A percentile compares a stretch with the other conserved stretches of the same genome.
phyloP scores from a whole-genome alignment of 1,284 basidiomycete genomes.

The Schizopora paradoxa region DNA sequence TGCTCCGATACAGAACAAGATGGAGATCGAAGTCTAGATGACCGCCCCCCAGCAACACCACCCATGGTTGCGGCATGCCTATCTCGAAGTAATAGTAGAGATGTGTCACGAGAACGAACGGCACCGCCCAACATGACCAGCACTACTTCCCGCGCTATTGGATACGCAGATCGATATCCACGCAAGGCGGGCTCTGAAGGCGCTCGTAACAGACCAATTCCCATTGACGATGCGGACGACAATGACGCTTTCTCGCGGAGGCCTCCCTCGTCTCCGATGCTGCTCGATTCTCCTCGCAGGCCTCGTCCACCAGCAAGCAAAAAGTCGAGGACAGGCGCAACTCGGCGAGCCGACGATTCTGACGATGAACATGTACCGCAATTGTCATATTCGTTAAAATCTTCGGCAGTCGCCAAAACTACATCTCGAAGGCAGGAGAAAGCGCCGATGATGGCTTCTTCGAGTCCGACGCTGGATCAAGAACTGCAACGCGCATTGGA shows the following conservation, averaged over 20 bases:
- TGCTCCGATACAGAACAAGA: conserved; percentile 50
- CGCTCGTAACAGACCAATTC: background rate
- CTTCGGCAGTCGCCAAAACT: too few species aligned
- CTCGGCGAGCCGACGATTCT: conserved; percentile 41
- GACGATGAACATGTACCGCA: conserved; percentile 27
- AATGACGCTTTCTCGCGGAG: conserved; percentile 49
- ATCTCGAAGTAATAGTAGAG: background rate
- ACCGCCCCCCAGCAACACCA: conserved; percentile 19
- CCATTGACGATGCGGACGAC: conserved; percentile 11
- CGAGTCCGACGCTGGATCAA: conserved; percentile 58
- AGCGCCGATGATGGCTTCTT: conserved; percentile 27
- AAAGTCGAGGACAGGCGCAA: conserved; percentile 5
- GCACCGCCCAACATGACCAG: background rate
- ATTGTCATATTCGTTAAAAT: too few species aligned
- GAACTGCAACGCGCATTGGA: conserved; percentile 52
- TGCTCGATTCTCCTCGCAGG: conserved; percentile 46
- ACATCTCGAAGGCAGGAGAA: conserved; percentile 27
- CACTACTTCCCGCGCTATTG: background rate
- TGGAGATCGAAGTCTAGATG: conserved; percentile 14
- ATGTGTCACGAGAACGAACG: background rate
- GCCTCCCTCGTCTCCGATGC: conserved; percentile 57
- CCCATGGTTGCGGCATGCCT: conserved; percentile 10
- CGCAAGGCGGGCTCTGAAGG: too few species aligned
- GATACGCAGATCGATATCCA: background rate
- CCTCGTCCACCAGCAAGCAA: conserved; percentile 47